phyloP scores from a whole-genome alignment of 2,329 filamentous ascomycete species.

The Diaporthe eres region DNA sequence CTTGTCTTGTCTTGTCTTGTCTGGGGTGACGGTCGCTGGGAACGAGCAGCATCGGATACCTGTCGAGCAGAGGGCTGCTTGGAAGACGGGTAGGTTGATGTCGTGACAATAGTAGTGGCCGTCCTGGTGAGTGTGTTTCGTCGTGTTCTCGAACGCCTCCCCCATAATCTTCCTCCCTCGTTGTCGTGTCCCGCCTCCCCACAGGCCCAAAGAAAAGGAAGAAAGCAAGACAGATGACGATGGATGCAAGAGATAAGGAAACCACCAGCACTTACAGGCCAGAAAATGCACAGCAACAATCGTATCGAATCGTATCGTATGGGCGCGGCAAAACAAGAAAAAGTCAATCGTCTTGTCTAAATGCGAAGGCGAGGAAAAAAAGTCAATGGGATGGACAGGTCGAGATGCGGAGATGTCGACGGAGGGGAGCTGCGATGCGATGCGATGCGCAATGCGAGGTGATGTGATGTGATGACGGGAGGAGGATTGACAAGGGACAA shows the following conservation, averaged over 20 bases:
- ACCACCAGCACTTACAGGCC: slow-evolving; percentile 11
- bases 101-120: neutral
- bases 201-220: neutral
- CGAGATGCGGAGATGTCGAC: slow-evolving; percentile 3
- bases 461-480: slow-evolving; percentile 30
- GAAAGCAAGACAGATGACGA: slow-evolving; percentile 13
- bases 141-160: slow-evolving; percentile 9
- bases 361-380: slow-evolving; percentile 24
- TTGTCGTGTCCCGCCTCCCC: neutral
- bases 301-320: slow-evolving; percentile 10
- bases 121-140: neutral
- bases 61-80: neutral
- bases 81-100: no score
- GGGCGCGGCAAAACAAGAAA: neutral
- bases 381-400: slow-evolving; percentile 14
- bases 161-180: neutral
- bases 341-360: slow-evolving; percentile 27
- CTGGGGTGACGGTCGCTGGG: neutral
- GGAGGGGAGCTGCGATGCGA: neutral
- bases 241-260: neutral
- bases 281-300: neutral
- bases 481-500: slow-evolving; percentile 18
- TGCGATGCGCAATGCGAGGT: slow-evolving; percentile 29
- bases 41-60: neutral
- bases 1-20: slow-evolving; percentile 7